A percentile compares a stretch with the other conserved stretches of the same genome.
These are phyloP conservation scores for Epichloe uncinata DNA, from an alignment of 2,329 filamentous ascomycete genomes.

Conservation along the genomic window DNA sequence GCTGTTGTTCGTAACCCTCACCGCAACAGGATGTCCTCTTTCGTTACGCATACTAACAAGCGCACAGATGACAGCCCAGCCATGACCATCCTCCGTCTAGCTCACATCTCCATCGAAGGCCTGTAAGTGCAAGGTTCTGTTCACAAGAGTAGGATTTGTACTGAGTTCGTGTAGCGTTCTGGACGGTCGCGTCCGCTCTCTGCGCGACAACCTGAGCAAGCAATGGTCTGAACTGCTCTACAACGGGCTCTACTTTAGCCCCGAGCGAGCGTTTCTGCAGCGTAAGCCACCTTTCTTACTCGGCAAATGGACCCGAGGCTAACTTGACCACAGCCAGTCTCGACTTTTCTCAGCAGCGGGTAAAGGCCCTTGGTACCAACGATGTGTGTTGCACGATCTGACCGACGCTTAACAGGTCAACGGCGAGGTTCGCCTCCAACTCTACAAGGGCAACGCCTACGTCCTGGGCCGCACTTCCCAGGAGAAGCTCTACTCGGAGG, in stretches of 20 bases:
- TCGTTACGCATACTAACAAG: not conserved
- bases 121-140: not conserved
- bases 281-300: not conserved
- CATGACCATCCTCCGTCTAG: slow-evolving; percentile 1
- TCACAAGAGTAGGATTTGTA: not conserved
- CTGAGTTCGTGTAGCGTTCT: not conserved
- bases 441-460: slow-evolving; percentile 23
- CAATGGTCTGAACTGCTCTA: slow-evolving; percentile 1
- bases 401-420: slow-evolving; percentile 9
- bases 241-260: slow-evolving; percentile 3
- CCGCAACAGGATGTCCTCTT: not conserved
- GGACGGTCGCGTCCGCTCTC: not conserved
- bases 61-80: slow-evolving; percentile 1
- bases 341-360: slow-evolving; percentile 2
- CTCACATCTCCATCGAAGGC: slow-evolving; percentile 1
- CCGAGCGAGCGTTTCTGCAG: slow-evolving; percentile 1
- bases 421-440: slow-evolving; percentile 23
- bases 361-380: not conserved
- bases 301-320: not conserved
- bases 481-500: slow-evolving; percentile 33
- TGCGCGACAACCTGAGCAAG: slow-evolving; percentile 1
- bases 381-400: not conserved
- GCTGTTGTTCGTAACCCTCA: not conserved
- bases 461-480: slow-evolving; percentile 26
- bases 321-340: not conserved